Base-by-base conservation (phyloP, 768 basidiomycete species). In the Chalciporus sphaerocephalus region DNA sequence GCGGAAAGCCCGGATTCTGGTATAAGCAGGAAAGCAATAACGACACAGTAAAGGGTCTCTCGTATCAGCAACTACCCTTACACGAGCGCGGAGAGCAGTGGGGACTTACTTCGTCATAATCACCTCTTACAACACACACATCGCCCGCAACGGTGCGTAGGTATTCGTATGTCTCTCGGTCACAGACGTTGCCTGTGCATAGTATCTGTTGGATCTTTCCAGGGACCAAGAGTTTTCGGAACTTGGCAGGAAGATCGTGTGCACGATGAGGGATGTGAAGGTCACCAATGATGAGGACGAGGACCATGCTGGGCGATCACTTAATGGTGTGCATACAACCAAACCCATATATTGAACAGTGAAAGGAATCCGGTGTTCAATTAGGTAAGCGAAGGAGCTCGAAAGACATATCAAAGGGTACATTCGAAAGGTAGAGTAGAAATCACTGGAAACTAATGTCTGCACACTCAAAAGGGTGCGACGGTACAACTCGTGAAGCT, bases 141-240 rank as follows among this genome's bases (percentile, higher is more conserved):
- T 97, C 96, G 9, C 89, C 83, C 15, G 90, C 85, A n/a, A 99
- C 88, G 12, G 90, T 92, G 53, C 91, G 76, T 18, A 99, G 75
- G 72, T 96, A 98, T 56, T 97, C 96, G 67, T 88, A 93, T 6
- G 96, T 98, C 68, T 98, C 95, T 59, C 86, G 85, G 71, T 99
- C 96, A 66, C 92, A 94, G 18, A 97, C 86, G 63, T 98, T 98
- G 38, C 96, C 96, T 0, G 95, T 98, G 65, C 92, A 96, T 20
- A 98, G 74, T 48, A 98, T 96, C 66, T 98, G 95, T 51, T 94
- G 91, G 36, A 99, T 98, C 68, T 99, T 99, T 17, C 96, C 96
- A 16, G 89, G 89, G 5, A 91, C 85, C 42, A 99, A 75, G 1
- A 98, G 83, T 61, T 97, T 96, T 73, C 95, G 94, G 72, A 99